Evolutionary conservation across 768 basidiomycete species (phyloP).

Genomic region (Termitomyces sp.): DNA sequence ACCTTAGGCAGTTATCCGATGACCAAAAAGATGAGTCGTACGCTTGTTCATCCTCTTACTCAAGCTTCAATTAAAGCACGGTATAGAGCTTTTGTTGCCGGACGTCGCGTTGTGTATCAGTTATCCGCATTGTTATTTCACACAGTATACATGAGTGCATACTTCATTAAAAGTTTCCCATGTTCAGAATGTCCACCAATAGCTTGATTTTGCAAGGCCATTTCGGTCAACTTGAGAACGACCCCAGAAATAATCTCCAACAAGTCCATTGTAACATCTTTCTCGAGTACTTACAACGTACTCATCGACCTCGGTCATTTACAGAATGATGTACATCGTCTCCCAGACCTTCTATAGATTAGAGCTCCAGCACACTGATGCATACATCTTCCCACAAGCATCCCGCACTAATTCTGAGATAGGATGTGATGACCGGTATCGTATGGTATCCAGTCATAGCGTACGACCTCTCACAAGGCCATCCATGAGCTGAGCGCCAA

Average conservation of each 20-base stretch:
- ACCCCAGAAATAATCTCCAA: constrained; percentile 68
- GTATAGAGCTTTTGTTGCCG: constrained; percentile 35
- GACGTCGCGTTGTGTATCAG: constrained; percentile 70
- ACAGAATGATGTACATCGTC: constrained; percentile 54
- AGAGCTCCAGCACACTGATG: constrained; percentile 78
- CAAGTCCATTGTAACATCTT: constrained; percentile 58
- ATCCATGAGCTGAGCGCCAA: too few relatives aligned
- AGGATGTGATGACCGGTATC: constrained; percentile 33
- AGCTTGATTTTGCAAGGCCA: constrained; percentile 63
- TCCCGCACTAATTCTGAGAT: not conserved
- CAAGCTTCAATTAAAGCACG: constrained; percentile 8
- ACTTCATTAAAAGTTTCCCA: constrained; percentile 49
- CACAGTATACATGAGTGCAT: not conserved
- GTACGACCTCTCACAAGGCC: too few relatives aligned
- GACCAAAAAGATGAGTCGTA: constrained; percentile 60
- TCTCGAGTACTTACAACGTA: constrained; percentile 2
- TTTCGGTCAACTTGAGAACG: constrained; percentile 59
- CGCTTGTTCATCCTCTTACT: constrained; percentile 14
- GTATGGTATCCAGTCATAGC: constrained; percentile 57
- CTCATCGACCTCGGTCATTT: constrained; percentile 47
- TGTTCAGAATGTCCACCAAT: constrained; percentile 63
- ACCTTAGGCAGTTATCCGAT: constrained; percentile 39
- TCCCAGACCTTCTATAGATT: constrained; percentile 66
- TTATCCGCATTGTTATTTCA: not conserved
- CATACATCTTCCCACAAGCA: constrained; percentile 27